A percentile compares a stretch with the other conserved stretches of the same genome.
These are phyloP conservation scores for Serendipita indica DNA, from an alignment of 768 basidiomycete species.

Conservation along the genomic window DNA sequence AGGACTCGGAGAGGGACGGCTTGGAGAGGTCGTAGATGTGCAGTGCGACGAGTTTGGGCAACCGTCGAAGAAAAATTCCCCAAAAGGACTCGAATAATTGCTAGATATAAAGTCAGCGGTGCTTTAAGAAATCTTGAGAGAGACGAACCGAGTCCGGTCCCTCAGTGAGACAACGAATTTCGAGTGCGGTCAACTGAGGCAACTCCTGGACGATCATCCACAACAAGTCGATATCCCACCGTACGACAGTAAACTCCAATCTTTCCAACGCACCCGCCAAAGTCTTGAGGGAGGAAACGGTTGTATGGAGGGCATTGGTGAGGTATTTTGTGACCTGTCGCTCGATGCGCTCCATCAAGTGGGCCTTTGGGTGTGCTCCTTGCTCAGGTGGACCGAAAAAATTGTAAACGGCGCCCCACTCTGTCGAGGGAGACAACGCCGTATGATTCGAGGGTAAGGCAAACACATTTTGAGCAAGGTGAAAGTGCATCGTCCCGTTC, in stretches of 20 bases:
- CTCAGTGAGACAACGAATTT: background rate
- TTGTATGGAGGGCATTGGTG: background rate
- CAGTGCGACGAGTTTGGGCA: background rate
- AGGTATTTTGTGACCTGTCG: background rate
- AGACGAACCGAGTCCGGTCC: background rate
- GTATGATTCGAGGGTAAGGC: no score
- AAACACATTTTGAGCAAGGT: no score
- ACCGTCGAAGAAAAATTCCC: background rate
- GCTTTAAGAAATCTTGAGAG: background rate
- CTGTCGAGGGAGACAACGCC: no score
- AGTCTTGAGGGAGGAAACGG: background rate
- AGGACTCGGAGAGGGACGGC: background rate
- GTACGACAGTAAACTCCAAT: background rate
- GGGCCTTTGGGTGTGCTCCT: no score
- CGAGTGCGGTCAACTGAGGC: background rate
- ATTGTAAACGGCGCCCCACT: no score
- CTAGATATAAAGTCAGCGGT: background rate
- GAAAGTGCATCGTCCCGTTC: no score
- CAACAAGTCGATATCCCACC: background rate
- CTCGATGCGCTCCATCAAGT: no score
- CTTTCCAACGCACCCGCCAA: background rate
- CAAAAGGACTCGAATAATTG: constrained; percentile 1
- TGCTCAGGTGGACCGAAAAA: no score
- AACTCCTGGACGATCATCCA: background rate
- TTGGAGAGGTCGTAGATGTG: background rate